phyloP scores from a whole-genome alignment of 257 asterid species.

The Solanum virginianum region DNA sequence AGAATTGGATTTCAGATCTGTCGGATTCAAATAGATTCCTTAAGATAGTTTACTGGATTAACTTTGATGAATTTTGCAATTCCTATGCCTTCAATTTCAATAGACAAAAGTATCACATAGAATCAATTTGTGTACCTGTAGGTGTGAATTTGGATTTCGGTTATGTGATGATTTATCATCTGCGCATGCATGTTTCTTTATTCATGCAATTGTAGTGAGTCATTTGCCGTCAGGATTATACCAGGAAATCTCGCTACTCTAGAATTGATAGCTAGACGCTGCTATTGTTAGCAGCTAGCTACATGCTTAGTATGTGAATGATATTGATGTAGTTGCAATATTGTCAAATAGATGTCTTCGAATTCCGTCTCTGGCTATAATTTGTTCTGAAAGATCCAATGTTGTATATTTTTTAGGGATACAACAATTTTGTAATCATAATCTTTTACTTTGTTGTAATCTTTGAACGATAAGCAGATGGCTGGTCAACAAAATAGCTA shows the following conservation, averaged over 20 bases:
- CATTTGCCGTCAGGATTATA: not conserved
- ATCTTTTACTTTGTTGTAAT: not conserved
- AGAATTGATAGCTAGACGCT: not conserved
- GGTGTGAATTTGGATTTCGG: not conserved
- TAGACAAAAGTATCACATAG: not conserved
- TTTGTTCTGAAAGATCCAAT: not conserved
- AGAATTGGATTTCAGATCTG: not conserved
- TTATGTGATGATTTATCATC: not conserved
- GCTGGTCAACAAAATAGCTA: slow-evolving; percentile 76
- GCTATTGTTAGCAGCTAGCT: not conserved
- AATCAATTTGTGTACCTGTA: not conserved
- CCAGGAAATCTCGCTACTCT: not conserved
- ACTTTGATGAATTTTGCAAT: not conserved
- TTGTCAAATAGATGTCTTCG: not conserved
- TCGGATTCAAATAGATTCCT: not conserved
- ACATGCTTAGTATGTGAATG: not conserved
- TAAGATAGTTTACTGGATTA: not conserved
- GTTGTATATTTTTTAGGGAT: not conserved
- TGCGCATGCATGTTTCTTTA: not conserved
- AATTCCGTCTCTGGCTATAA: not conserved
- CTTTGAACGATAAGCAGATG: slow-evolving; percentile 20
- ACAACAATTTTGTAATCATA: not conserved
- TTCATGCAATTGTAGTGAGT: not conserved
- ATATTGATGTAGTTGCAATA: not conserved
- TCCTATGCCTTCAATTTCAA: not conserved